phyloP scores from a whole-genome alignment of 257 asterid species.

The Solanum megistacrolobum region DNA sequence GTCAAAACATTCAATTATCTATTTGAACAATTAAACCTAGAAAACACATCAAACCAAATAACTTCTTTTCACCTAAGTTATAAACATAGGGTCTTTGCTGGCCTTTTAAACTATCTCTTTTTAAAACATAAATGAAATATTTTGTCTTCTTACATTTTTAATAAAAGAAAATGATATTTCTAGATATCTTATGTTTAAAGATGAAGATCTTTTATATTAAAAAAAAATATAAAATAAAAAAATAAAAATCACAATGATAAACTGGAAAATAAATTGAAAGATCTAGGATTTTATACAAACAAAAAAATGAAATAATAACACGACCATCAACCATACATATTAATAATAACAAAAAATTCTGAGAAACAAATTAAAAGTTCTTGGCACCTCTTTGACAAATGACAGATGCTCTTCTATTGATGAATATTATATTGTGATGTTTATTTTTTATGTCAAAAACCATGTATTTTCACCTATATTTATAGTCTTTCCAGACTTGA shows the following conservation, averaged over 20 bases:
- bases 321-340: neutral
- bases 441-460: neutral
- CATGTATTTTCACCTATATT: neutral
- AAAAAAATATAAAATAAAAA: too few relatives aligned
- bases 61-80: neutral
- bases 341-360: neutral
- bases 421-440: neutral
- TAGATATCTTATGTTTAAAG: too few relatives aligned
- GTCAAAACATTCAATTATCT: neutral
- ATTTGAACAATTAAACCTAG: neutral
- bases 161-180: too few relatives aligned
- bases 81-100: neutral
- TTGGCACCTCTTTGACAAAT: neutral
- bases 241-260: too few relatives aligned
- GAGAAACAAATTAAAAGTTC: neutral
- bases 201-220: too few relatives aligned
- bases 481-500: neutral
- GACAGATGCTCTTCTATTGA: neutral
- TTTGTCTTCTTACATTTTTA: neutral
- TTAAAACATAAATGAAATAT: too few relatives aligned
- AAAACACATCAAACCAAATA: neutral
- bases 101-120: neutral
- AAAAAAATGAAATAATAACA: neutral
- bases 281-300: neutral
- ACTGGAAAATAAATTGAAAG: neutral